Base-by-base conservation (phyloP, 306 rosid species). In the Purshia tridentata region DNA sequence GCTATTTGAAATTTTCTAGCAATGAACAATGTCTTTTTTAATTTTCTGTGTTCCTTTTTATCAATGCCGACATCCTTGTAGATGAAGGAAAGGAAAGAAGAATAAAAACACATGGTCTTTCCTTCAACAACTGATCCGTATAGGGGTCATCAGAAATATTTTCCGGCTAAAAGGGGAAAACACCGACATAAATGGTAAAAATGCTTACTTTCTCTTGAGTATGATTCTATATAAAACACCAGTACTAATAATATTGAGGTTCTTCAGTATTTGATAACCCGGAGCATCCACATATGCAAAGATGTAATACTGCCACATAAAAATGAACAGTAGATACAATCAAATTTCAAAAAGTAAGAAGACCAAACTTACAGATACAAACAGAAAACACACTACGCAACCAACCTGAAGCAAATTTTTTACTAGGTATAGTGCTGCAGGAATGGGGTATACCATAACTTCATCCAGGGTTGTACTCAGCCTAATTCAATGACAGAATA, bases 231-330 rank as follows among this genome's bases (percentile, higher is more conserved):
- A 91, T 8, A 94, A 79, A 63, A 91, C 83, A 41, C 99, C 97
- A 44, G 99, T 94, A 75, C 93, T 94, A 77, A 94, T 91, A 29
- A 94, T 94, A 66, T 94, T 94, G 1, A 94, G 83, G 83, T 91
- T 94, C 86, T 94, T 94, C 54, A 91, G 74, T 78, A 94, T 94
- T 82, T 91, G 99, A 85, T 91, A 94, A 70, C 99, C 96, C 46
- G 99, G 99, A 55, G 99, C 97, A 79, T 94, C 96, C 71, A 91
- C 99, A 75, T 91, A 85, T 7, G 95, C 99, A 82, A 94, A 91
- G 69, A 94, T 94, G 86, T 94, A 94, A 82, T 94, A 94, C 97
- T 94, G 94, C 85, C 70, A 57, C 75, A 76, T 12, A 57, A 75
- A 73, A 83, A 64, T 47, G 48, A 73, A 82, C 58, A 47, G 80